Conservation (phyloP, 23 red algal species). For the Agarophyton chilense region DNA sequence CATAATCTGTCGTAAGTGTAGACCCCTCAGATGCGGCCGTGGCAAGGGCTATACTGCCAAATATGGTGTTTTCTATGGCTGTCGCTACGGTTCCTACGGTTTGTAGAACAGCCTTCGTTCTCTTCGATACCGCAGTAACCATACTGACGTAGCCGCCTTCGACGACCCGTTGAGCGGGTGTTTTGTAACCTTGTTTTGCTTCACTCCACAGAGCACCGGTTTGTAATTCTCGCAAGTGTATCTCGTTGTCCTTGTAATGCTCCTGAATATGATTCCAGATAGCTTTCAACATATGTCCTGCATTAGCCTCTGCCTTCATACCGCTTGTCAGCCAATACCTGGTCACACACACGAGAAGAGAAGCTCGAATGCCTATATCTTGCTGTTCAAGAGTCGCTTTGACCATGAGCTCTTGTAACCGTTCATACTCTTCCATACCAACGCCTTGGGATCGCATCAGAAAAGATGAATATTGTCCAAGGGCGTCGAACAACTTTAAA, state of each 20-base stretch:
- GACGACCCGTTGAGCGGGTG: conserved; percentile 20
- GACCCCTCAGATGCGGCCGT: conserved; percentile 57
- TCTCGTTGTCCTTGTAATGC: conserved; percentile 68
- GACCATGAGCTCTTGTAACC: conserved; percentile 62
- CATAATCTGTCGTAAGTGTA: conserved; percentile 70
- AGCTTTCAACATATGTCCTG: conserved; percentile 71
- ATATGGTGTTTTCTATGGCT: conserved; percentile 58
- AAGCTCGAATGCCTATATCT: conserved; percentile 62
- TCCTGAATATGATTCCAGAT: conserved; percentile 76
- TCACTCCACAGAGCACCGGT: conserved; percentile 72
- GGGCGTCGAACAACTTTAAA: conserved; percentile 72
- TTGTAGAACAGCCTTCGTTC: conserved; percentile 48
- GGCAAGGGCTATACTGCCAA: conserved; percentile 61
- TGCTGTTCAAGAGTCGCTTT: conserved; percentile 52
- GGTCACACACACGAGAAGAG: conserved; percentile 64
- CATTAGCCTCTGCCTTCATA: conserved; percentile 79
- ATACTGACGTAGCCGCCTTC: conserved; percentile 71
- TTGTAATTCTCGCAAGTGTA: conserved; percentile 35
- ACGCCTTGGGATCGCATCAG: conserved; percentile 41
- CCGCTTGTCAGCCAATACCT: conserved; percentile 68
- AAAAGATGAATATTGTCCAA: conserved; percentile 76
- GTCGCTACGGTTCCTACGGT: conserved; percentile 50
- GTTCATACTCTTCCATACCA: conserved; percentile 75
- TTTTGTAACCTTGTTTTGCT: conserved; percentile 42
- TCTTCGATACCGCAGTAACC: conserved; percentile 35